A percentile compares a stretch with the other conserved stretches of the same genome.
phyloP scores from a whole-genome alignment of 2,329 filamentous ascomycete species.

The Ploettnerulaceae sp. region DNA sequence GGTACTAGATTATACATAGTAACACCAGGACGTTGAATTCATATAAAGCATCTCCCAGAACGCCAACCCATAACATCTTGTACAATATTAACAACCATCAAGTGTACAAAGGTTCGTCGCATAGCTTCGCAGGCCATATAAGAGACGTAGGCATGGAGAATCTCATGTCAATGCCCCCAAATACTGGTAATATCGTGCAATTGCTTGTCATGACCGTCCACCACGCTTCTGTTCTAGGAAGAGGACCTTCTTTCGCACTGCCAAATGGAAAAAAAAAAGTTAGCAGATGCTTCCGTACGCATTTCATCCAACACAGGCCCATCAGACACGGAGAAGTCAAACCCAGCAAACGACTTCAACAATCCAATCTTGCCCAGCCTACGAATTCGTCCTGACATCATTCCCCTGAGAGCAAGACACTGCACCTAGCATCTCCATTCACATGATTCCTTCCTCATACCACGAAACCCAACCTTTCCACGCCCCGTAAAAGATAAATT shows the following conservation, averaged over 20 bases:
- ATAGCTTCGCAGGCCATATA: too few species aligned
- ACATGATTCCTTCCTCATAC: too few species aligned
- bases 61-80: too few species aligned
- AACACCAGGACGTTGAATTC: too few species aligned
- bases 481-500: too few species aligned
- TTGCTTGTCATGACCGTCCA: constrained; percentile 43
- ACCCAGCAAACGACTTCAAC: background rate
- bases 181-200: too few species aligned
- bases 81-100: too few species aligned
- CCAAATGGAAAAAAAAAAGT: constrained; percentile 35
- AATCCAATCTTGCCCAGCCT: background rate
- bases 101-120: background rate
- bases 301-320: background rate
- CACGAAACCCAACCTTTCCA: background rate
- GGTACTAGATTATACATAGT: too few species aligned
- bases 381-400: too few species aligned
- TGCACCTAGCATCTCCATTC: background rate
- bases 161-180: too few species aligned
- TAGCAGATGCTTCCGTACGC: constrained; percentile 6
- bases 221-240: constrained; percentile 92
- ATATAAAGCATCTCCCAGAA: too few species aligned
- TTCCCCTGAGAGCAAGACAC: background rate
- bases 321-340: background rate
- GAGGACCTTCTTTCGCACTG: constrained; percentile 90
- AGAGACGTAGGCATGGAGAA: too few species aligned